Evolutionary conservation across 257 asterid genomes (phyloP), one percentile per base, ranked within the genome.

Genomic region (Solanum piurae): DNA sequence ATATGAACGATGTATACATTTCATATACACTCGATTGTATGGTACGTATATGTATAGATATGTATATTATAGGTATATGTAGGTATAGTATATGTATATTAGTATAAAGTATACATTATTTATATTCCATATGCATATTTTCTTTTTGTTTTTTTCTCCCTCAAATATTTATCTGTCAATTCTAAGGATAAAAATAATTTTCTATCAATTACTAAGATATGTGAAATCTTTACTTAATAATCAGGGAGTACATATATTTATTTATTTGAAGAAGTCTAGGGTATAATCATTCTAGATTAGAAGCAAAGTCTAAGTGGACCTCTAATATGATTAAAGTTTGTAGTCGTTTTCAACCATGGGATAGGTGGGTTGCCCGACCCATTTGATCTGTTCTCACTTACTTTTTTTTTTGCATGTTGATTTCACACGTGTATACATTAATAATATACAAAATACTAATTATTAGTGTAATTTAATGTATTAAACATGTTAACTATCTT

Each of bases 271-370:
- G 71, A 86, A 89, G 93, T 92, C 96, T 88, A 89, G 90, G 91
- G 94, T 89, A 91, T 36, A 90, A 90, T 93, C 94, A 93, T 93
- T 92, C 88, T 89, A 90, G 92, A 92, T 90, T 92, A 88, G 89
- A 89, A 89, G 40, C 90, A 92, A 93, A 92, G 95, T 91, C 92
- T 91, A 83, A 80, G 42, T 68, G 93, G 94, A 92, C 95, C 91
- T 77, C 34, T 37, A 77, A 52, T 72, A 91, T 91, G 90, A 93
- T 91, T 89, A 92, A 91, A 92, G 92, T 86, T 90, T 80, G 88
- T 74, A 77, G 68, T 71, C 82, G 72, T 86, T 87, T 80, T 83
- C 89, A 82, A 90, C 89, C 90, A 90, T 89, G 92, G 91, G 87
- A 87, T 75, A 72, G 91, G 88, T 86, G 88, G 91, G 88, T 88